Conservation (phyloP, 805 yeast genomes). For the Saccharomycopsis oosterbeekiorum region DNA sequence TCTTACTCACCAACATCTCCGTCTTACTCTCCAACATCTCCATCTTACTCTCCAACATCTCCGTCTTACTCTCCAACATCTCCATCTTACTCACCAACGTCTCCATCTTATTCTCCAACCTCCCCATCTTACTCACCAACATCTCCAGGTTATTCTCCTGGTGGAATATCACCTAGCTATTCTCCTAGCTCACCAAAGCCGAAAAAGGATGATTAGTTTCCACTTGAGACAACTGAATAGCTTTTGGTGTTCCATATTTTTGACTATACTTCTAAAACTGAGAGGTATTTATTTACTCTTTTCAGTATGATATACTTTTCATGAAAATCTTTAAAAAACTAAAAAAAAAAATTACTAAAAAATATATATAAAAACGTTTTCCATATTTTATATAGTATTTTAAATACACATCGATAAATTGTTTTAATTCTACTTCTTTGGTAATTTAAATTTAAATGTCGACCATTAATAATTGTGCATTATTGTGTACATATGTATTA, state of each 20-base stretch:
- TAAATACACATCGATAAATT: not conserved
- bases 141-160: constrained; percentile 42
- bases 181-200: constrained; percentile 49
- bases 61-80: constrained; percentile 44
- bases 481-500: too few relatives aligned
- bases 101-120: constrained; percentile 52
- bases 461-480: too few relatives aligned
- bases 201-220: not conserved
- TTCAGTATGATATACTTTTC: not conserved
- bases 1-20: constrained; percentile 40
- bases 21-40: constrained; percentile 35
- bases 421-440: not conserved
- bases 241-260: not conserved
- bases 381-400: not conserved
- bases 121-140: constrained; percentile 31
- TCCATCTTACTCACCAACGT: constrained; percentile 52
- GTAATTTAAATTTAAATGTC: too few relatives aligned
- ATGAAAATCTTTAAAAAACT: not conserved
- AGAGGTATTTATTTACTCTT: not conserved
- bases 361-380: not conserved
- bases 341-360: not conserved
- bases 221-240: not conserved
- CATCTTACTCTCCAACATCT: constrained; percentile 30
- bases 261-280: not conserved
- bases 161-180: constrained; percentile 48